phyloP scores from a whole-genome alignment of 805 yeast genomes.

The Ogataea neopini region DNA sequence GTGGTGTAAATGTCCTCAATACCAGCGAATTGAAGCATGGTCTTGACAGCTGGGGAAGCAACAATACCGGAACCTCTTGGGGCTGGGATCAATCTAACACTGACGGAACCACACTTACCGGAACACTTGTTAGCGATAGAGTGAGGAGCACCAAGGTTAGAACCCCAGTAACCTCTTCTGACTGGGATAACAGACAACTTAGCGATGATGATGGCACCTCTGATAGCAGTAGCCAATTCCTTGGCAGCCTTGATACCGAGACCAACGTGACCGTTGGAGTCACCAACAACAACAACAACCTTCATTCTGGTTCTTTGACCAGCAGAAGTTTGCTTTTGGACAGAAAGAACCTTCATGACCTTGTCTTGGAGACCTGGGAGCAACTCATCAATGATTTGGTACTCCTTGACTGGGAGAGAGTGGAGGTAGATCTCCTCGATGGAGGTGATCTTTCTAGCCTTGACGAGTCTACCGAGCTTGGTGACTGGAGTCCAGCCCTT shows the following conservation, averaged over 20 bases:
- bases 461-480: slow-evolving; percentile 99
- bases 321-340: slow-evolving; percentile 99
- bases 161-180: slow-evolving; percentile 99
- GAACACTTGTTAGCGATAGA: slow-evolving; percentile 96
- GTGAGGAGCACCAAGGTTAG: slow-evolving; percentile 99
- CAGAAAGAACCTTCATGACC: slow-evolving; percentile 99
- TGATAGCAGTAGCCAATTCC: slow-evolving; percentile 99
- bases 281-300: slow-evolving; percentile 99
- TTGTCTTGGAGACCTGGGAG: slow-evolving; percentile 96
- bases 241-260: slow-evolving; percentile 99
- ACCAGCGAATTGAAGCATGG: slow-evolving; percentile 99
- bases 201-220: slow-evolving; percentile 99
- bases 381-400: slow-evolving; percentile 95
- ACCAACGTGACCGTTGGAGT: slow-evolving; percentile 99
- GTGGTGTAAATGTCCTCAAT: slow-evolving; percentile 99
- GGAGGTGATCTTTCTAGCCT: slow-evolving; percentile 96
- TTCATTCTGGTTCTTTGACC: slow-evolving; percentile 99
- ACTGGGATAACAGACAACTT: slow-evolving; percentile 98
- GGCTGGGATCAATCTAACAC: slow-evolving; percentile 98
- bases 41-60: slow-evolving; percentile 99
- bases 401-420: slow-evolving; percentile 99
- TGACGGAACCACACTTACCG: slow-evolving; percentile 99
- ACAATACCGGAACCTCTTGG: slow-evolving; percentile 99
- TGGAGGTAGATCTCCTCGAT: slow-evolving; percentile 98
- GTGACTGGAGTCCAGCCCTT: slow-evolving; percentile 99